Conservation (phyloP, 345 rosid species). For the Eucalyptus albens region DNA sequence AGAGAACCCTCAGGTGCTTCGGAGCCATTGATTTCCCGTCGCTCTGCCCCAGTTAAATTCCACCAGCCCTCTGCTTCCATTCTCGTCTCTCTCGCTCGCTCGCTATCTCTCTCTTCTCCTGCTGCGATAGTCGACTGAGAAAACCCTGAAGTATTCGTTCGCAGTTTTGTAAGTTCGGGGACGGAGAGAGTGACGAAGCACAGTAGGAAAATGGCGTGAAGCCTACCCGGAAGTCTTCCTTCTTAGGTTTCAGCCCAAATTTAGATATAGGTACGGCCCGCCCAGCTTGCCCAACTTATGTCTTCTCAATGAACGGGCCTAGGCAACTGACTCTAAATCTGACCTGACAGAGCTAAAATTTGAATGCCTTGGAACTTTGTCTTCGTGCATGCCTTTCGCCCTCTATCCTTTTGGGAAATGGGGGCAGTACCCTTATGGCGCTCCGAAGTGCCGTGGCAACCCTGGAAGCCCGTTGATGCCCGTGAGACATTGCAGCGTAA, state of each 20-base stretch:
- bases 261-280: neutral
- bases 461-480: neutral
- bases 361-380: too few relatives aligned
- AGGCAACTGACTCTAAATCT: neutral
- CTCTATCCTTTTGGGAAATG: neutral
- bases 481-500: fast-evolving
- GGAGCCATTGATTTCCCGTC: neutral
- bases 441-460: neutral
- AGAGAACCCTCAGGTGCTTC: neutral
- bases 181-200: too few relatives aligned
- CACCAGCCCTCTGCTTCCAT: neutral
- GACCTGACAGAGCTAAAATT: neutral
- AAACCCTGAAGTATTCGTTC: too few relatives aligned
- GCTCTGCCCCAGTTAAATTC: neutral
- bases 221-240: too few relatives aligned
- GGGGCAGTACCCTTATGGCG: neutral
- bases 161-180: too few relatives aligned
- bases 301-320: neutral
- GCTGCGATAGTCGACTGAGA: too few relatives aligned
- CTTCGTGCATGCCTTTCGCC: neutral
- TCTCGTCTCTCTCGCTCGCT: neutral
- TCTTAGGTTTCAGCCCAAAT: too few relatives aligned
- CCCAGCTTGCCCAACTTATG: neutral
- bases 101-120: neutral
- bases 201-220: too few relatives aligned